Evolutionary conservation across 805 yeast species (phyloP), one percentile per base, ranked within the genome.

Genomic region (Suhomyces vadensis): DNA sequence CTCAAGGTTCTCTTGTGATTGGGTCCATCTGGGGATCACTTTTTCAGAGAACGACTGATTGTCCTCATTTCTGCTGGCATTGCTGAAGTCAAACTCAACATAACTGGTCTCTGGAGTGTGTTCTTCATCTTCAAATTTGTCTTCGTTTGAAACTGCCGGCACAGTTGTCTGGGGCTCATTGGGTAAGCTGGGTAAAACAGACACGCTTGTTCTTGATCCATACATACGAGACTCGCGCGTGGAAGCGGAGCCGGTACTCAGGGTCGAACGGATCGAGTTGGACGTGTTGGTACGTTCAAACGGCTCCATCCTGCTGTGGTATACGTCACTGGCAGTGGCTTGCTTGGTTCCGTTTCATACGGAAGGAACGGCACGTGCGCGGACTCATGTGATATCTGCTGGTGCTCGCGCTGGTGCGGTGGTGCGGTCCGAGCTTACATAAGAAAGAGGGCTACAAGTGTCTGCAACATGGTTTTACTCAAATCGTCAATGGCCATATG

Each of bases 381-480:
- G n/a, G n/a, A n/a, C n/a, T n/a, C n/a, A n/a, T n/a, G n/a, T n/a
- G n/a, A n/a, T n/a, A n/a, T n/a, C n/a, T n/a, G n/a, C n/a, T n/a
- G n/a, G n/a, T n/a, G n/a, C n/a, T n/a, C n/a, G n/a, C n/a, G n/a
- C n/a, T n/a, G n/a, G n/a, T n/a, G n/a, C n/a, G n/a, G n/a, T n/a
- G n/a, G 31, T 13, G 16, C 3, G 8, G 1, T 27, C 1, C 17
- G 6, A 10, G 24, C 9, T 35, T 21, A 17, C 24, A 13, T 17
- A 6, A 6, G 25, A 11, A 19, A 24, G 21, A 6, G 37, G 4
- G n/a, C 20, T 31, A 37, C 24, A 63, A 58, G 83, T 92, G 97
- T 92, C 66, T 74, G 95, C 97, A 83, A 89, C 95, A 92, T 91
- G 98, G 98, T 91, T 91, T 87, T 87, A 90, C 98, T 92, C 97